These are phyloP conservation scores for Mycosphaerella sp. DNA, from an alignment of 2,329 filamentous ascomycete genomes.

Conservation along the genomic window DNA sequence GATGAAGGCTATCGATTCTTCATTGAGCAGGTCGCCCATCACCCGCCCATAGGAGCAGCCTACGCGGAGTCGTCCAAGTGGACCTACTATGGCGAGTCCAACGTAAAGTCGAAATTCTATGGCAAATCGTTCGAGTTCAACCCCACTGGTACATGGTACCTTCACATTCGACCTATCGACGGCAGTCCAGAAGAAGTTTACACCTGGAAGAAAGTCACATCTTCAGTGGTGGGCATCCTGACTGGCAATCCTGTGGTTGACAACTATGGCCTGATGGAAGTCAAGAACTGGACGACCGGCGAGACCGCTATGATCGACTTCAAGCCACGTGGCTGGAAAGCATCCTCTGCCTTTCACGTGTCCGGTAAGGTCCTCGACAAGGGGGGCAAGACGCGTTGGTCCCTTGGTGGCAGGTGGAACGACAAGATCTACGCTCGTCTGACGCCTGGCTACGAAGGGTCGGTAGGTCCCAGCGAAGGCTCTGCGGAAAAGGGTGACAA, in stretches of 20 bases:
- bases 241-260: constrained; percentile 95
- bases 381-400: constrained; percentile 75
- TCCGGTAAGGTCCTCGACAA: constrained; percentile 76
- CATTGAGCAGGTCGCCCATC: constrained; percentile 96
- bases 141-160: constrained; percentile 93
- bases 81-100: constrained; percentile 94
- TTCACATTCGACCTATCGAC: constrained; percentile 68
- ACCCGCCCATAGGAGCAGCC: constrained; percentile 88
- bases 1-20: constrained; percentile 99
- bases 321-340: constrained; percentile 93
- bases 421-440: constrained; percentile 92
- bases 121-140: constrained; percentile 98
- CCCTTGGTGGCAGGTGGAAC: constrained; percentile 92
- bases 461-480: constrained; percentile 49
- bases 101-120: constrained; percentile 94
- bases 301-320: constrained; percentile 88
- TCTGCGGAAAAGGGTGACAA: constrained; percentile 46
- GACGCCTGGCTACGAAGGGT: constrained; percentile 81
- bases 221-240: constrained; percentile 96
- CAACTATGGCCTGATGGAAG: constrained; percentile 94
- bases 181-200: constrained; percentile 69
- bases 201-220: constrained; percentile 98
- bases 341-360: constrained; percentile 82
- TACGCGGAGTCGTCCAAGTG: constrained; percentile 88
- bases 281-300: constrained; percentile 95